Conservation (phyloP, 805 yeast species). For the Yarrowia osloensis region DNA sequence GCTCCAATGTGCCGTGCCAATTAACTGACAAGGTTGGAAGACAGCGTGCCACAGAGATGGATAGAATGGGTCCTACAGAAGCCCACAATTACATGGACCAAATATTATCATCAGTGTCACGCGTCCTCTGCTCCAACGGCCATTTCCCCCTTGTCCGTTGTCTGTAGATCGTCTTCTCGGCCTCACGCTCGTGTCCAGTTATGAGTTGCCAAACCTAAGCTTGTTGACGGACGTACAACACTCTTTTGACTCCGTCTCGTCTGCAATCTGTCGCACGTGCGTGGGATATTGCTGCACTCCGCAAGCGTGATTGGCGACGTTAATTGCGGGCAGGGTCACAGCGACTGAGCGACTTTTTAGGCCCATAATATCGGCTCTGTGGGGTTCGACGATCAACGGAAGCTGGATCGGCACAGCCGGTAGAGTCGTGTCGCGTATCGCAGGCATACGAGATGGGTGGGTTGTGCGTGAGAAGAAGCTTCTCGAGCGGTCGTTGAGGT, state of each 20-base stretch:
- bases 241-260: background rate
- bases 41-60: too few relatives aligned
- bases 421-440: too few relatives aligned
- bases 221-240: background rate
- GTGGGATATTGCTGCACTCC: background rate
- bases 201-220: constrained; percentile 1
- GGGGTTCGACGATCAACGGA: too few relatives aligned
- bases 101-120: too few relatives aligned
- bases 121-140: too few relatives aligned
- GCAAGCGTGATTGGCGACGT: background rate
- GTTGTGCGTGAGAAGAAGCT: too few relatives aligned
- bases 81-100: too few relatives aligned
- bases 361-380: background rate
- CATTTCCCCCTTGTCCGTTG: too few relatives aligned
- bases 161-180: background rate
- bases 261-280: constrained; percentile 14
- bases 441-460: too few relatives aligned
- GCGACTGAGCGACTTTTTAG: background rate
- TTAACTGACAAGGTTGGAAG: background rate
- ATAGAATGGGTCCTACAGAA: too few relatives aligned
- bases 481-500: background rate
- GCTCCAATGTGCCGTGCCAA: constrained; percentile 7
- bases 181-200: background rate
- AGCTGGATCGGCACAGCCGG: too few relatives aligned
- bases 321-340: background rate